phyloP scores from a whole-genome alignment of 495 filamentous ascomycete genomes.

The Thermothielavioides terrestris region DNA sequence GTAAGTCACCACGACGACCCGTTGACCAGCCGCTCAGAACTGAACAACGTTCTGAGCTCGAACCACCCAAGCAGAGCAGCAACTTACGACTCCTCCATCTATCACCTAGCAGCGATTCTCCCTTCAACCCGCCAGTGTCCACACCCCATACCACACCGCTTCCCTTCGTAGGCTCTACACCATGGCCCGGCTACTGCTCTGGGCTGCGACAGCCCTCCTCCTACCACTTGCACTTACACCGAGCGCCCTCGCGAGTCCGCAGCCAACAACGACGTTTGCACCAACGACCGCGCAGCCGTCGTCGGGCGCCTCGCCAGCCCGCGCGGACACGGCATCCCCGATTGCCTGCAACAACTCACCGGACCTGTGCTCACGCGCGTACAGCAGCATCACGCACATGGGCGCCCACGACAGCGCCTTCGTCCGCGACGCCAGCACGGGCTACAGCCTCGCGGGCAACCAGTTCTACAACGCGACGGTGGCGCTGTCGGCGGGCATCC shows the following conservation, averaged over 20 bases:
- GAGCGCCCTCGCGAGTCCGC: background rate
- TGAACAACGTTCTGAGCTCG: no score
- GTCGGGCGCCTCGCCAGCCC: no score
- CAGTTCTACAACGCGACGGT: slow-evolving; percentile 57
- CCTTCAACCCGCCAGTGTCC: no score
- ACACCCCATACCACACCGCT: no score
- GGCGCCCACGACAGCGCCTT: slow-evolving; percentile 65
- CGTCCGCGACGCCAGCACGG: slow-evolving; percentile 44
- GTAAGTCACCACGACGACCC: no score
- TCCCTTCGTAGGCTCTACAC: no score
- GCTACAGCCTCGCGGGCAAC: slow-evolving; percentile 51
- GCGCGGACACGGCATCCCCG: slow-evolving; percentile 7
- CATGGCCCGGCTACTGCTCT: background rate
- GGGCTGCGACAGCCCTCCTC: slow-evolving; percentile 5
- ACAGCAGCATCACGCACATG: slow-evolving; percentile 59
- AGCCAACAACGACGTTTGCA: background rate
- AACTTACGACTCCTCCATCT: no score
- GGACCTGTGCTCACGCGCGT: slow-evolving; percentile 50
- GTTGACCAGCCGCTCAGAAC: no score
- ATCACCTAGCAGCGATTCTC: no score
- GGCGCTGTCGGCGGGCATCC: slow-evolving; percentile 58
- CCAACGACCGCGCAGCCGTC: no score
- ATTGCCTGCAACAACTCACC: slow-evolving; percentile 59
- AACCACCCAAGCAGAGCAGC: no score
- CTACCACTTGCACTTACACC: slow-evolving; percentile 4